Conservation (phyloP, 306 rosid species). For the Malus sylvestris region DNA sequence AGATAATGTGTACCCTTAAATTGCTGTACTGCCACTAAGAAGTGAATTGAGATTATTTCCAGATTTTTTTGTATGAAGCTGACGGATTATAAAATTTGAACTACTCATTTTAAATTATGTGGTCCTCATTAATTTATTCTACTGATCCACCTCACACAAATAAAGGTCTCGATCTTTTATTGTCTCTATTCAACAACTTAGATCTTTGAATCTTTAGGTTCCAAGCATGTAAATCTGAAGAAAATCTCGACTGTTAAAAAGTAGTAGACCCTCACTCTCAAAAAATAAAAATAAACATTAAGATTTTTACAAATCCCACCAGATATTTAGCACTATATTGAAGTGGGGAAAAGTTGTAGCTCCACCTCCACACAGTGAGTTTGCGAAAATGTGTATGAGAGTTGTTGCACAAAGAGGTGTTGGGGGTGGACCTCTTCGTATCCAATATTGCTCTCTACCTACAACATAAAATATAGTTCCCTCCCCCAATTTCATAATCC, state of each 20-base stretch:
- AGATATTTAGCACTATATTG: background rate
- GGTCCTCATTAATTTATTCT: no score
- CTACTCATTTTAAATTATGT: no score
- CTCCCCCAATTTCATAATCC: background rate
- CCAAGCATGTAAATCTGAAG: no score
- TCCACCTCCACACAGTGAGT: no score
- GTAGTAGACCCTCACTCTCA: background rate
- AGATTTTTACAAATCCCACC: background rate
- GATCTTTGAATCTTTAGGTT: no score
- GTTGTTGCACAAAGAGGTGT: background rate
- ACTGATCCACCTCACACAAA: no score
- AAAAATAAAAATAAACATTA: background rate
- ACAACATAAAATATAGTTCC: background rate
- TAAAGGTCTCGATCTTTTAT: no score
- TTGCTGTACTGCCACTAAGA: background rate
- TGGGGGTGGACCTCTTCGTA: background rate
- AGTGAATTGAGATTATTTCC: no score
- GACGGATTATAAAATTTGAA: no score
- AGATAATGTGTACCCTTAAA: background rate
- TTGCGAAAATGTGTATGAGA: background rate
- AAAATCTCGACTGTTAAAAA: no score
- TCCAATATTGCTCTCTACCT: background rate
- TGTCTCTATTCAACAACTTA: no score
- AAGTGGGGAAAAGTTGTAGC: background rate
- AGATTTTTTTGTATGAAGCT: no score